These are phyloP conservation scores for Aspergillus ochraceoroseus DNA, from an alignment of 2,329 filamentous ascomycete genomes.

Conservation along the genomic window DNA sequence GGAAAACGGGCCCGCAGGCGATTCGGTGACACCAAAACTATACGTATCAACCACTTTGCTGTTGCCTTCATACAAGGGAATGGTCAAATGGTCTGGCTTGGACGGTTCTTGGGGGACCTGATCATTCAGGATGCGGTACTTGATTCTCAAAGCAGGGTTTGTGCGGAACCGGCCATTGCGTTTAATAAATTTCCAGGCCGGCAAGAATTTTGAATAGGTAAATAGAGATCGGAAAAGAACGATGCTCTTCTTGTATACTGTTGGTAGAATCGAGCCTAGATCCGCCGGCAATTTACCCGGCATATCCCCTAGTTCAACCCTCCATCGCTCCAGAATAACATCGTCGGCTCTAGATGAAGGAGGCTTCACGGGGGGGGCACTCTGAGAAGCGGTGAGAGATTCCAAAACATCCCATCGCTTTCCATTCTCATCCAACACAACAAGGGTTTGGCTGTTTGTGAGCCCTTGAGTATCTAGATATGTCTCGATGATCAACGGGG, in stretches of 20 bases:
- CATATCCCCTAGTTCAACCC: constrained; percentile 68
- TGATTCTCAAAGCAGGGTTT: constrained; percentile 62
- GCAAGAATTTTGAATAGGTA: constrained; percentile 73
- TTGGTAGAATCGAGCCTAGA: constrained; percentile 62
- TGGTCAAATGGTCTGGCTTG: constrained; percentile 63
- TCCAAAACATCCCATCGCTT: constrained; percentile 91
- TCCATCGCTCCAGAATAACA: constrained; percentile 87
- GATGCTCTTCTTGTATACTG: constrained; percentile 95
- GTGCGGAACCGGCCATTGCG: constrained; percentile 65
- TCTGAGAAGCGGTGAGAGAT: constrained; percentile 63
- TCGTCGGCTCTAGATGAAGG: constrained; percentile 56
- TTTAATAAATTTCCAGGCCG: constrained; percentile 79
- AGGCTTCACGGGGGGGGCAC: constrained; percentile 36
- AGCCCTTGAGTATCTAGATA: constrained; percentile 77
- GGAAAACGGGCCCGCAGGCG: constrained; percentile 77
- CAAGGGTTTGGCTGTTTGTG: constrained; percentile 77
- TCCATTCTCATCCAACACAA: constrained; percentile 80
- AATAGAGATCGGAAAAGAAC: constrained; percentile 89
- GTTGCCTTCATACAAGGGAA: constrained; percentile 62
- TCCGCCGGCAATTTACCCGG: constrained; percentile 53
- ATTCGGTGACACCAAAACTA: constrained; percentile 76
- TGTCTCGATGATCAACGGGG: constrained; percentile 82
- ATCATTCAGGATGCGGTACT: constrained; percentile 70
- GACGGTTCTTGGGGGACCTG: constrained; percentile 47
- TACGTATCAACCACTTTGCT: constrained; percentile 67